Evolutionary conservation across 2,329 filamentous ascomycete species (phyloP), one percentile per base, ranked within the genome.

Genomic region (Pseudogymnoascus verrucosus): DNA sequence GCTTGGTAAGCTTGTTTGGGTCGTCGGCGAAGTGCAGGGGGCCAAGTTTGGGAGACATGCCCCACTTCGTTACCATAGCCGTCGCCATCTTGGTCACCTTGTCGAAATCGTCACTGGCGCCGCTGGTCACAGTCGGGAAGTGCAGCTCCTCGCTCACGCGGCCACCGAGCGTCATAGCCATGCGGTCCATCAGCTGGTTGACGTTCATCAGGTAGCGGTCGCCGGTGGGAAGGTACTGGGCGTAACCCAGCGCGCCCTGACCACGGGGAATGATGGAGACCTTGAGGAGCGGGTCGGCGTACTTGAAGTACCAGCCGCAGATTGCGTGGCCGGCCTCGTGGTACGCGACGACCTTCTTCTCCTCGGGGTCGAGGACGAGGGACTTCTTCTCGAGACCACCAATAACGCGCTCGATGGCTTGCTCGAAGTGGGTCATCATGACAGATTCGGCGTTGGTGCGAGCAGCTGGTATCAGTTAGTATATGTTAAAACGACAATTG

Each of bases 51-150:
- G 90, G 85, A 42, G 90, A 96, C 95, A 99, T 99, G 69, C 95
- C 95, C 88, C 92, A 99, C 76, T 96, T 91, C n/a, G 93, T 99
- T 31, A 99, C 95, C 95, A 99, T 99, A 66, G 90, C 89, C 16
- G 90, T 96, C 3, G 95, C 96, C 89, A 97, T 93, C 64, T 88
- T 85, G 2, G 95, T 97, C 42, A 98, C 95, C 79, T 99, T 99
- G 78, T 95, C 93, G 84, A 99, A 99, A 75, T 99, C 95, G 75
- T 98, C 95, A 62, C 88, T 93, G 19, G 93, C 95, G 64, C 95
- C 95, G 57, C 90, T 95, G 1, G 95, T 99, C 19, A 99, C 95
- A 0, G 92, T 96, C 36, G 95, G 89, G 77, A 99, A 99, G 78
- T 99, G 93, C 6, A 99, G 79, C 77, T 99, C 95, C 78, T 99